These are phyloP conservation scores for Fusarium anthophilum DNA, from an alignment of 2,329 filamentous ascomycete species.

Conservation along the genomic window DNA sequence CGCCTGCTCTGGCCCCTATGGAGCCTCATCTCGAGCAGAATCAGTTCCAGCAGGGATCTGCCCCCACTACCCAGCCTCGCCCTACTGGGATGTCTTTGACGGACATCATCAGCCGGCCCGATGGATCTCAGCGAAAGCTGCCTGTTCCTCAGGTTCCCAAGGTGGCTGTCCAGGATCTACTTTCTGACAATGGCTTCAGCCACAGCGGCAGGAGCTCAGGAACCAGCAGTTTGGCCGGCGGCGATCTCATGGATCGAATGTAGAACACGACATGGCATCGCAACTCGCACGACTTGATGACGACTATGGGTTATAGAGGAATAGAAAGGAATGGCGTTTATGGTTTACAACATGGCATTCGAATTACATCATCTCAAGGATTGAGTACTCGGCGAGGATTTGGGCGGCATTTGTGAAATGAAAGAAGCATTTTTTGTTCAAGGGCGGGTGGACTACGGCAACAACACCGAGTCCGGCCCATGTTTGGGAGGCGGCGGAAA, in stretches of 20 bases:
- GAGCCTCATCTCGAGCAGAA: conserved; percentile 63
- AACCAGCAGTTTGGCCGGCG: conserved; percentile 79
- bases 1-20: conserved; percentile 66
- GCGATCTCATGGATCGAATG: conserved; percentile 69
- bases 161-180: conserved; percentile 85
- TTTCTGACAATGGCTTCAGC: conserved; percentile 74
- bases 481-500: conserved; percentile 35
- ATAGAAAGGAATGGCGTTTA: conserved; percentile 54
- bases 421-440: conserved; percentile 35
- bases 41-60: conserved; percentile 56
- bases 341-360: conserved; percentile 41
- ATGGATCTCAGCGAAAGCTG: conserved; percentile 88
- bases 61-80: conserved; percentile 60
- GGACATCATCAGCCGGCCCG: conserved; percentile 91
- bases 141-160: conserved; percentile 92
- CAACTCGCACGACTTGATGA: conserved; percentile 51
- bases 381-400: conserved; percentile 38
- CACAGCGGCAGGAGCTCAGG: conserved; percentile 81
- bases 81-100: conserved; percentile 81
- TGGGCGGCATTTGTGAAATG: conserved; percentile 41
- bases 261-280: conserved; percentile 44
- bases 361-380: conserved; percentile 38
- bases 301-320: conserved; percentile 50
- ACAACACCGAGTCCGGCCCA: conserved; percentile 13
- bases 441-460: conserved; percentile 17